These are phyloP conservation scores for Globisporangium takayamanum DNA, from an alignment of 352 stramenopile genomes.

Conservation along the genomic window DNA sequence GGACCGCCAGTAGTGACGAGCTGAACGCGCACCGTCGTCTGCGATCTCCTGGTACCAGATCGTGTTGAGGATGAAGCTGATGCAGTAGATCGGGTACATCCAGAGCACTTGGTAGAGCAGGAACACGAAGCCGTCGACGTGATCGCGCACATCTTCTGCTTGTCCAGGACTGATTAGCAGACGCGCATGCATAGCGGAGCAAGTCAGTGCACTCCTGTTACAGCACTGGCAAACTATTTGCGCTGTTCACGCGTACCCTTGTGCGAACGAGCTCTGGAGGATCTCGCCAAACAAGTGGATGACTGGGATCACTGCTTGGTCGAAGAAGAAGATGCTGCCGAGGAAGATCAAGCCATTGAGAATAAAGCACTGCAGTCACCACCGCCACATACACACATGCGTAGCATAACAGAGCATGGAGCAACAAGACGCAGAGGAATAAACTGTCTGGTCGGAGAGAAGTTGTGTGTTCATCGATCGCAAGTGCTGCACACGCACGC, in stretches of 20 bases:
- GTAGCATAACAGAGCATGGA: not conserved
- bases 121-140: constrained; percentile 81
- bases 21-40: constrained; percentile 54
- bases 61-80: constrained; percentile 89
- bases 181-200: not conserved
- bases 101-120: constrained; percentile 83
- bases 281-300: constrained; percentile 86
- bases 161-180: constrained; percentile 26
- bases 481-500: not conserved
- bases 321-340: constrained; percentile 88
- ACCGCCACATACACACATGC: not conserved
- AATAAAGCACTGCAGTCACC: constrained; percentile 46
- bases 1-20: not conserved
- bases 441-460: too few species aligned
- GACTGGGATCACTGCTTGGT: constrained; percentile 74
- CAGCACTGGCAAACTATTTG: not conserved
- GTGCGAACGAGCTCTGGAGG: constrained; percentile 60
- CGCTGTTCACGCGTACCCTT: constrained; percentile 27
- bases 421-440: not conserved
- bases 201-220: not conserved
- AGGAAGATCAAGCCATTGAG: constrained; percentile 88
- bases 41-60: constrained; percentile 91
- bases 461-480: not conserved
- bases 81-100: constrained; percentile 91
- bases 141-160: constrained; percentile 68